Percentiles rank a stretch among this genome's conserved stretches.
These are phyloP conservation scores for Aspergillus sp. DNA, from an alignment of 2,329 filamentous ascomycete genomes.

Conservation along the genomic window DNA sequence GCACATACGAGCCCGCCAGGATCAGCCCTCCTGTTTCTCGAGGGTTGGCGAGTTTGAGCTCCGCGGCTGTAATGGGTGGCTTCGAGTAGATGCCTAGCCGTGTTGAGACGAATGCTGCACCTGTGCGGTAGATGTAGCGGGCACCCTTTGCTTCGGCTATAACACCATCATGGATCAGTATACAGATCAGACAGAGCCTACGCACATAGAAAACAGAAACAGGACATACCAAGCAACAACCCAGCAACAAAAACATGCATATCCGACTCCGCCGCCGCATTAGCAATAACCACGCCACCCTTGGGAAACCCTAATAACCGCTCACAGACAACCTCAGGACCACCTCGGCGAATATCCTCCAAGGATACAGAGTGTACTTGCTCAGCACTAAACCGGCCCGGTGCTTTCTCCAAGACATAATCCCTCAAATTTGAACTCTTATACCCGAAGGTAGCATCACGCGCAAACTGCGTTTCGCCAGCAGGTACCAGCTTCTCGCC, in stretches of 20 bases:
- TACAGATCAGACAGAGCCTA: not conserved
- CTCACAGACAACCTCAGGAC: slow-evolving; percentile 43
- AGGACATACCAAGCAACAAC: slow-evolving; percentile 38
- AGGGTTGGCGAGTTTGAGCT: slow-evolving; percentile 41
- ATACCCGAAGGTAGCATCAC: slow-evolving; percentile 60
- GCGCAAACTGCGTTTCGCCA: slow-evolving; percentile 56
- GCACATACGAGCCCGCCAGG: slow-evolving; percentile 59
- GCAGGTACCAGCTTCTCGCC: slow-evolving; percentile 51
- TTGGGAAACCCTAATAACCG: slow-evolving; percentile 39
- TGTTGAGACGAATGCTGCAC: slow-evolving; percentile 50
- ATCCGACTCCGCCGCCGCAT: slow-evolving; percentile 55
- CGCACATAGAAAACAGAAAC: not conserved
- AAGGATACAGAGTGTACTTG: slow-evolving; percentile 48
- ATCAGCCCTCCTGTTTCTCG: slow-evolving; percentile 50
- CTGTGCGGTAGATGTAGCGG: slow-evolving; percentile 48
- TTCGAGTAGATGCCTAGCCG: slow-evolving; percentile 55
- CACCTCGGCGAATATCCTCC: slow-evolving; percentile 50
- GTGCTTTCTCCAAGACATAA: slow-evolving; percentile 57
- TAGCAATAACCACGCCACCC: slow-evolving; percentile 51
- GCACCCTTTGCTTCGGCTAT: slow-evolving; percentile 33
- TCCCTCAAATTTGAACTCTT: slow-evolving; percentile 53
- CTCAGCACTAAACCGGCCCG: slow-evolving; percentile 40
- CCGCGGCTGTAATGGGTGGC: slow-evolving; percentile 49
- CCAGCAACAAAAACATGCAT: slow-evolving; percentile 57
- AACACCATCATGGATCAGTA: not conserved